Percentiles rank a stretch among this genome's conserved stretches.
Conservation (phyloP, 108 stramenopile species). For the Thalassiosira profunda region DNA sequence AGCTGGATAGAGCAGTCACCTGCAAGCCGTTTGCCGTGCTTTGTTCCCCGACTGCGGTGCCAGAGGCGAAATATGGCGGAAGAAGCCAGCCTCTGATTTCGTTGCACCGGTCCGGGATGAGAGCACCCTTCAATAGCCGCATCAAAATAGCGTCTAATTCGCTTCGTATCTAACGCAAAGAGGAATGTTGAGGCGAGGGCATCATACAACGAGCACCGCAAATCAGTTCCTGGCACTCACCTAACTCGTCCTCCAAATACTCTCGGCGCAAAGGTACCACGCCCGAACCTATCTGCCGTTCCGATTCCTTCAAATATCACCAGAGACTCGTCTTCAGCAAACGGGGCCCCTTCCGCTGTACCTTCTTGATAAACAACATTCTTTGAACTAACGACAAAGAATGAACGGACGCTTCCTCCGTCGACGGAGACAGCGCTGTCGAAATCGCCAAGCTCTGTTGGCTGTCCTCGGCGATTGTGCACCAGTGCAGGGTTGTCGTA, state of each 20-base stretch:
- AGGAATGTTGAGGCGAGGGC: too few relatives aligned
- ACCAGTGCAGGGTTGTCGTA: background rate
- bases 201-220: too few relatives aligned
- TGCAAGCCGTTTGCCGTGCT: too few relatives aligned
- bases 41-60: too few relatives aligned
- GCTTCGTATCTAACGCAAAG: too few relatives aligned
- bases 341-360: background rate
- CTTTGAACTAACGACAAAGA: slow-evolving; percentile 16
- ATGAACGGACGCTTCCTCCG: slow-evolving; percentile 10
- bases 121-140: too few relatives aligned
- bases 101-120: too few relatives aligned
- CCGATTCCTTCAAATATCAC: slow-evolving; percentile 22
- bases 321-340: slow-evolving; percentile 1
- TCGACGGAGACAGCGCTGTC: slow-evolving; percentile 1
- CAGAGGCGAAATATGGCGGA: too few relatives aligned
- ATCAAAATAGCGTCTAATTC: too few relatives aligned
- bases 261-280: slow-evolving; percentile 4
- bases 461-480: slow-evolving; percentile 1
- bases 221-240: too few relatives aligned
- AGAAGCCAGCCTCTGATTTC: too few relatives aligned
- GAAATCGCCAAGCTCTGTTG: slow-evolving; percentile 18
- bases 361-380: slow-evolving; percentile 11
- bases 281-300: slow-evolving; percentile 4
- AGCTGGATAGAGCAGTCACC: too few relatives aligned
- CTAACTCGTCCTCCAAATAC: slow-evolving; percentile 9